A percentile compares a stretch with the other conserved stretches of the same genome.
These are phyloP conservation scores for Heliamphora pulchella DNA, from an alignment of 179 eudicot species.

Conservation along the genomic window DNA sequence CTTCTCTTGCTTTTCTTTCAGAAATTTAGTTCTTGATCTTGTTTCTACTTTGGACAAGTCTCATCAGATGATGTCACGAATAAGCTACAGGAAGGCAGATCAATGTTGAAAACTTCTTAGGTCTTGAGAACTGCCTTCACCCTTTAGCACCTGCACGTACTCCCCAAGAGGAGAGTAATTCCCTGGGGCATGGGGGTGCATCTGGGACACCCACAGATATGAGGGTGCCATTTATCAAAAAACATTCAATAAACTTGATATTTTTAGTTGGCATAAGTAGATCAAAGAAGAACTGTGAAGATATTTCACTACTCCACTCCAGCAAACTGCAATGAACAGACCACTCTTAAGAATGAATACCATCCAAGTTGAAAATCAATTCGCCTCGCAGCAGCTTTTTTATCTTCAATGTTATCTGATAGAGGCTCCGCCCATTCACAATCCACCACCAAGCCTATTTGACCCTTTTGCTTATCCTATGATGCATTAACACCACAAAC, in stretches of 20 bases:
- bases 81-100: too few relatives aligned
- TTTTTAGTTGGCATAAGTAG: not conserved
- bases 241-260: not conserved
- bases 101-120: too few relatives aligned
- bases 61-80: too few relatives aligned
- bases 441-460: constrained; percentile 63
- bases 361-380: constrained; percentile 84
- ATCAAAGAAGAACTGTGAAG: not conserved
- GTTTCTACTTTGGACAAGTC: too few relatives aligned
- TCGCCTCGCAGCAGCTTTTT: constrained; percentile 61
- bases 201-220: too few relatives aligned
- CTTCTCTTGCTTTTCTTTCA: too few relatives aligned
- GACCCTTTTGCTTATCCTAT: constrained; percentile 65
- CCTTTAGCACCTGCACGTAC: not conserved
- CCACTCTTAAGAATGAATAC: constrained; percentile 27
- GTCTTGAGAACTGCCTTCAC: not conserved
- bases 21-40: too few relatives aligned
- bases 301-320: not conserved
- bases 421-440: constrained; percentile 86
- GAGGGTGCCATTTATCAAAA: not conserved
- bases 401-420: constrained; percentile 59
- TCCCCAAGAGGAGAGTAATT: not conserved
- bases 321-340: not conserved
- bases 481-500: constrained; percentile 12
- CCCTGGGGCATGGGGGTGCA: not conserved